Conservation (phyloP, 495 filamentous ascomycete species). For the Penicillium steckii region DNA sequence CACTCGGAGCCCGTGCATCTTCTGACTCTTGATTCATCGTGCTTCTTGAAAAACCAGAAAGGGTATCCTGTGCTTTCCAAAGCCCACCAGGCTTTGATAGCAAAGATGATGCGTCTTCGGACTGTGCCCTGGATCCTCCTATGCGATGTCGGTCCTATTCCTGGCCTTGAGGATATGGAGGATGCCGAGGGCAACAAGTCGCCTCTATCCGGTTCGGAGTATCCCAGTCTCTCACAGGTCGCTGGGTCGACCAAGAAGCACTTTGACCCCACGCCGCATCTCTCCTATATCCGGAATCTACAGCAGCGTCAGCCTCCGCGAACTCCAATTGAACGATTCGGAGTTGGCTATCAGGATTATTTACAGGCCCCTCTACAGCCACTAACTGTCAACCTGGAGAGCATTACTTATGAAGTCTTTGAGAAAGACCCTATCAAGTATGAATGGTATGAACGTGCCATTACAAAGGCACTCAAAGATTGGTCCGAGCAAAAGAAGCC, state of each 20-base stretch:
- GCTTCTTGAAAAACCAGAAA: slow-evolving; percentile 75
- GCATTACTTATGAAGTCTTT: slow-evolving; percentile 97
- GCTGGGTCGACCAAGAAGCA: slow-evolving; percentile 47
- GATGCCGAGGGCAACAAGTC: slow-evolving; percentile 26
- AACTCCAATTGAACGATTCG: slow-evolving; percentile 65
- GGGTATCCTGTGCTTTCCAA: slow-evolving; percentile 83
- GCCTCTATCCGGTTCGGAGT: slow-evolving; percentile 50
- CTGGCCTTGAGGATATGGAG: slow-evolving; percentile 46
- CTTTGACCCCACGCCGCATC: slow-evolving; percentile 62
- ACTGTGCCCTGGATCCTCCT: slow-evolving; percentile 79
- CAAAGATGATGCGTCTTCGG: slow-evolving; percentile 79
- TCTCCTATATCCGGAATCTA: slow-evolving; percentile 79
- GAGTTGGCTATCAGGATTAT: slow-evolving; percentile 86
- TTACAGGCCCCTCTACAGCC: slow-evolving; percentile 93
- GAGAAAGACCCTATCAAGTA: slow-evolving; percentile 99
- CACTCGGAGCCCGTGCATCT: slow-evolving; percentile 88
- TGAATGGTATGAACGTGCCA: slow-evolving; percentile 87
- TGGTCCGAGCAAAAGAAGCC: slow-evolving; percentile 71
- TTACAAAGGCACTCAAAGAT: slow-evolving; percentile 76
- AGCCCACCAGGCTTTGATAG: slow-evolving; percentile 74
- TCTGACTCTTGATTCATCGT: slow-evolving; percentile 61
- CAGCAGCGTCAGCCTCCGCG: slow-evolving; percentile 75
- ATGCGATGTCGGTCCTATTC: slow-evolving; percentile 69
- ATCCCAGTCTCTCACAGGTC: slow-evolving; percentile 66
- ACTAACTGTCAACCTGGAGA: slow-evolving; percentile 93